Conservation (phyloP, 768 basidiomycete species). For the Cyclocybe cylindracea region DNA sequence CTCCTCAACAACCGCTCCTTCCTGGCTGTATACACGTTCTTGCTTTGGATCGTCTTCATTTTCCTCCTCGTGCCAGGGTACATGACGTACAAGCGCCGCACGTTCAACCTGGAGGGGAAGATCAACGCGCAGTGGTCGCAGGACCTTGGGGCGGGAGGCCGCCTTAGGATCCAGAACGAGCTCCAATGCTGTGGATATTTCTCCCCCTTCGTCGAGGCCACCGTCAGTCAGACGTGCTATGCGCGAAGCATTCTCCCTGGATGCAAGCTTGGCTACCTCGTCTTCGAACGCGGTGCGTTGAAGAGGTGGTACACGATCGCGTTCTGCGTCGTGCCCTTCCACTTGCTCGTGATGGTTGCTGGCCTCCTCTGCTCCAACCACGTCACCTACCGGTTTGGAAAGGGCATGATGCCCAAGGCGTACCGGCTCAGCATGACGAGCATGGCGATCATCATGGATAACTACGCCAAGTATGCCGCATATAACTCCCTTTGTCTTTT, state of each 20-base stretch:
- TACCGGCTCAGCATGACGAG: conserved; percentile 71
- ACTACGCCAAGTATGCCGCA: conserved; percentile 62
- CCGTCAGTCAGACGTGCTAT: conserved; percentile 73
- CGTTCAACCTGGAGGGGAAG: conserved; percentile 70
- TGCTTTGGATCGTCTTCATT: conserved; percentile 74
- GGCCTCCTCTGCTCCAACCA: conserved; percentile 78
- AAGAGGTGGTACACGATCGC: conserved; percentile 64
- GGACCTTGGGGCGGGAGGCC: conserved; percentile 51
- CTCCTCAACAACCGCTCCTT: conserved; percentile 83
- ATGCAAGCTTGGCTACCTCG: conserved; percentile 68
- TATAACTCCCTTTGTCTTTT: neutral
- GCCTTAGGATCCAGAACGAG: conserved; percentile 72
- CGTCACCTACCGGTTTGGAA: conserved; percentile 85
- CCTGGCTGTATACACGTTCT: conserved; percentile 74
- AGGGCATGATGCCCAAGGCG: conserved; percentile 87
- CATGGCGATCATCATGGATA: conserved; percentile 84
- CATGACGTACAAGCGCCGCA: conserved; percentile 66
- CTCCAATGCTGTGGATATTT: conserved; percentile 81
- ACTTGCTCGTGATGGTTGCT: conserved; percentile 62
- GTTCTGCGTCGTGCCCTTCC: conserved; percentile 69
- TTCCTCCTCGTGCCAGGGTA: conserved; percentile 77
- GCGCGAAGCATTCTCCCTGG: conserved; percentile 70
- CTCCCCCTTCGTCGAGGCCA: conserved; percentile 79
- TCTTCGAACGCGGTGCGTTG: conserved; percentile 55
- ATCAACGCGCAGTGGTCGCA: conserved; percentile 74